Evolutionary conservation across 2,329 filamentous ascomycete genomes (phyloP), one percentile per base, ranked within the genome.

Genomic region (Venturiaceae sp.): DNA sequence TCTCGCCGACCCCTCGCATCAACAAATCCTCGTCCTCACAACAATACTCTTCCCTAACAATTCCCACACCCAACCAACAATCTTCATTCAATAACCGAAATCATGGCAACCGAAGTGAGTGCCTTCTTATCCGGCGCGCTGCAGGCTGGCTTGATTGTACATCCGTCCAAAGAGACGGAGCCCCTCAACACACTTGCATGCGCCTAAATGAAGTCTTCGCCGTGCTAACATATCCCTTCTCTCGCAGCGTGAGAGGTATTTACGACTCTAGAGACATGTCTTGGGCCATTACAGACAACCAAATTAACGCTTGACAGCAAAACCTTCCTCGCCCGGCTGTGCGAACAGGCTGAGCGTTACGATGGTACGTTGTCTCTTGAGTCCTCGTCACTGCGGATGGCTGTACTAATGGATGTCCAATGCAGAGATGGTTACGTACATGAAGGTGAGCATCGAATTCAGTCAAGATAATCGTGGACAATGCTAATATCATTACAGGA

Each of bases 281-380:
- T n/a, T 30, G 23, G 2, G 26, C 26, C 26, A 23, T 30, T 36
- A 30, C 54, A 53, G 53, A 59, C 59, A 60, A 62, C 64, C 21
- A 21, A 23, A 53, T 37, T 53, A 28, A 53, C 52, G 23, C 6
- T 19, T 11, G 64, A 74, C 76, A 96, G 91, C 88, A 97, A 97
- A 87, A 97, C 94, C 75, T 97, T 97, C 85, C 90, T 97, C 77
- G 94, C 94, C 78, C 87, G 94, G 82, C 91, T 99, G 75, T 97
- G 94, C 84, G 94, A 97, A 89, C 94, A 99, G 86, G 94, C 94
- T 75, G 94, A 97, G 85, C 92, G 92, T 75, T 99, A 99, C 81
- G 92, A 99, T 92, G 94, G 83, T 85, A 34, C 34, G 52, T 53
- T 11, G 32, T 28, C 3, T 8, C 34, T 14, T 74, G 64, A 66